Base-by-base conservation (phyloP, 2,329 filamentous ascomycete genomes). In the Clonostachys sp. region DNA sequence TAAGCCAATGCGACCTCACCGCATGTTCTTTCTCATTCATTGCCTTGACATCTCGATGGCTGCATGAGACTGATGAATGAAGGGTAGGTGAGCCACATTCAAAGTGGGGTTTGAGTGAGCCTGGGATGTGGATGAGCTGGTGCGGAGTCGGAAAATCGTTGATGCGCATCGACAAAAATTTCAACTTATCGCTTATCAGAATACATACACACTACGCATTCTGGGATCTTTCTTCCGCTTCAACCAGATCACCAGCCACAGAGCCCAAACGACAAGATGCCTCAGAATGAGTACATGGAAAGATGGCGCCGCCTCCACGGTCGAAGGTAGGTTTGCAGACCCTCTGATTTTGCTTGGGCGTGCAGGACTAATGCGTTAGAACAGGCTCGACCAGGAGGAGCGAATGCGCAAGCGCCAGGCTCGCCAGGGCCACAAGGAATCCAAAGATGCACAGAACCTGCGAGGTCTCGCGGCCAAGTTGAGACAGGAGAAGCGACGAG, bases 381-480 rank as follows among this genome's bases (percentile, higher is more conserved):
- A 10, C 24, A 30, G 24, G 49, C 73, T 80, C 52, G 90, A 95
- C 66, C 81, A 92, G 68, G 91, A 96, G 62, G 94, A 99, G 74
- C 86, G 91, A 56, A 74, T 77, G 50, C 88, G 94, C 61, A 99
- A 99, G 79, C 83, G 85, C 59, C 75, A 82, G 53, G 94, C 94
- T 51, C 86, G 94, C 73, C 89, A 95, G 74, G 86, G 83, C 50
- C 92, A 99, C 78, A 85, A 91, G 71, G 83, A 83, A 48, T 94
- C 88, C 45, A 80, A 94, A 63, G 86, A 96, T 73, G 91, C 94
- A 20, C 92, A 97, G 77, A 96, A 94, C 68, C 79, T 96, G 62
- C 86, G 88, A 52, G 94, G 94, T 55, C 82, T 97, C 59, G 80
- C 90, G 53, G 94, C 94, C 57, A 99, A 99, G 78, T 76, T 95